Evolutionary conservation across 805 yeast species (phyloP), one percentile per base, ranked within the genome.

Genomic region (Candida nanaspora): DNA sequence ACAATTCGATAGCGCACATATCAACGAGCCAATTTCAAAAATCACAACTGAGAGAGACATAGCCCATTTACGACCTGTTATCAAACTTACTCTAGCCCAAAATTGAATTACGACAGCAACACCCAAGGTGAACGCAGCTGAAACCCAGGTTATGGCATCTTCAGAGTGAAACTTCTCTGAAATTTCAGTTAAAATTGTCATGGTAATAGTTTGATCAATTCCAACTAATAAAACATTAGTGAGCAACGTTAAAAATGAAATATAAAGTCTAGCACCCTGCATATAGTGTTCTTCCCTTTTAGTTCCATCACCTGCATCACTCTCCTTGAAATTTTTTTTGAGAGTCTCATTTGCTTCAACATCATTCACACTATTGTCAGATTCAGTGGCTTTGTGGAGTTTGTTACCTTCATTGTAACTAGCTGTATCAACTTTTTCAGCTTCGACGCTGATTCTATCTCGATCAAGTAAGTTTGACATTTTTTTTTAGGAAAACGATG

Each of bases 21-120:
- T 59, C 40, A 80, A 61, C 1, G 86, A 78, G 1, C 89, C 89
- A 3, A 72, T 56, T 51, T 77, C 79, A 52, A 82, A 81, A 2
- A 82, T 48, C 1, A 69, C 47, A 3, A 81, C 60, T 1, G 81
- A 74, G 2, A 57, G 55, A 9, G 76, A 46, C 50, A 78, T 50
- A 6, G 76, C 61, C 40, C 66, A 58, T 49, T 76, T 76, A 37
- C 85, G 65, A 15, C 85, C 86, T 51, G 73, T 68, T 1, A 76
- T 70, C 29, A 77, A 70, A 9, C 81, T 68, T 1, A 78, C 39
- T 33, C 72, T 69, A 11, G 83, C 84, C 69, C 80, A 79, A 15
- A 74, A 53, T n/a, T 78, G 73, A 2, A 75, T 65, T 23, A 76
- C 57, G 22, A 72, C 62, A 1, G 79, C 76, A 63, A 70, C 65